Percentiles rank a stretch among this genome's conserved stretches.
phyloP scores from a whole-genome alignment of 225 moss, liverwort and hornwort genomes.

The Sphagnum contortum region DNA sequence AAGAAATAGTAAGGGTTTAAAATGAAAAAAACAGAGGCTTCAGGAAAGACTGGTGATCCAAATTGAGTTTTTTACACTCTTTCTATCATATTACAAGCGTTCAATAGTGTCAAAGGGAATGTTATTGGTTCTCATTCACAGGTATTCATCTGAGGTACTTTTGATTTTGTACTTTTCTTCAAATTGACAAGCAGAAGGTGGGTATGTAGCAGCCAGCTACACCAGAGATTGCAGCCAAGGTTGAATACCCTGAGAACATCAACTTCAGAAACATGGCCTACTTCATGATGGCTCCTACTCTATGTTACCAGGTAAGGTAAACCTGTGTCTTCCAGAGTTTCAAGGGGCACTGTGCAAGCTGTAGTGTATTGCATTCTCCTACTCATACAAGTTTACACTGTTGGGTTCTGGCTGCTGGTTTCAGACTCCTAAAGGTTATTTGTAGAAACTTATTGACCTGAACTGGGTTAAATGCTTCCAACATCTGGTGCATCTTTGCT shows the following conservation, averaged over 20 bases:
- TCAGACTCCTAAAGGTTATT: not conserved
- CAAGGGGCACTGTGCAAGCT: too few species aligned
- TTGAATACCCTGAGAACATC: conserved; percentile 76
- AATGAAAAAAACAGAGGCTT: too few species aligned
- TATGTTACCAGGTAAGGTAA: conserved; percentile 76
- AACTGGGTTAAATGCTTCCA: too few species aligned
- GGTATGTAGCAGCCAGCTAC: conserved; percentile 38
- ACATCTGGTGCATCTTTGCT: too few species aligned
- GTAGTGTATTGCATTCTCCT: not conserved
- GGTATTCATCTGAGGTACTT: not conserved
- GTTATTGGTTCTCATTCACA: too few species aligned
- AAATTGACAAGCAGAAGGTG: not conserved
- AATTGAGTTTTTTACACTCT: too few species aligned
- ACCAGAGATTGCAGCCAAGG: conserved; percentile 24
- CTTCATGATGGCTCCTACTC: conserved; percentile 87
- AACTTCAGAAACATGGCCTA: conserved; percentile 57
- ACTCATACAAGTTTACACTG: too few species aligned
- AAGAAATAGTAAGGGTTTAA: too few species aligned
- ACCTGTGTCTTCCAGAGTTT: not conserved
- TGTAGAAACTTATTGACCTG: not conserved
- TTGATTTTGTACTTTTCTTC: not conserved
- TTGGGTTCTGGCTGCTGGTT: too few species aligned
- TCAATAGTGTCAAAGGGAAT: too few species aligned
- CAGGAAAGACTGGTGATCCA: too few species aligned
- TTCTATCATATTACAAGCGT: not conserved